A percentile compares a stretch with the other conserved stretches of the same genome.
Conservation (phyloP, 2,329 filamentous ascomycete genomes). For the Beauveria asiatica region DNA sequence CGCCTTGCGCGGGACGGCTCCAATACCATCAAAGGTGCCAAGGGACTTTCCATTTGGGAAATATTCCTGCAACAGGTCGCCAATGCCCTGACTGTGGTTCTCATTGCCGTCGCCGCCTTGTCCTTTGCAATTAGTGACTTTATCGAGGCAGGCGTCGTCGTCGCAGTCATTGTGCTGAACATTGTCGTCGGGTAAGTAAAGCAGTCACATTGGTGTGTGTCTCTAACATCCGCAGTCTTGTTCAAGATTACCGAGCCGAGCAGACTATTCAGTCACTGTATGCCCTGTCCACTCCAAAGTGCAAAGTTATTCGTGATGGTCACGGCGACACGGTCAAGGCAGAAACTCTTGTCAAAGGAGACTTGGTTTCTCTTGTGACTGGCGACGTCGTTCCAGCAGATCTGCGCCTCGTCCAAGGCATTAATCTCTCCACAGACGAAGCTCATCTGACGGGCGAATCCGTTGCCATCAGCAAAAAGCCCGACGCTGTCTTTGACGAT, state of each 20-base stretch:
- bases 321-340: constrained; percentile 43
- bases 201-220: too few species aligned
- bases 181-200: constrained; percentile 51
- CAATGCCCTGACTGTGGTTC: constrained; percentile 66
- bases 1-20: constrained; percentile 59
- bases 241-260: constrained; percentile 54
- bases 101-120: constrained; percentile 65
- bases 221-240: constrained; percentile 31
- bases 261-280: constrained; percentile 54
- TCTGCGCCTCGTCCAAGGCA: constrained; percentile 53
- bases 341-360: constrained; percentile 54
- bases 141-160: constrained; percentile 54
- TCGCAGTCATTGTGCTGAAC: constrained; percentile 58
- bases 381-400: constrained; percentile 66
- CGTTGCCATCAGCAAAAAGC: constrained; percentile 56
- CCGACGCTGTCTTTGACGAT: constrained; percentile 45
- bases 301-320: constrained; percentile 49
- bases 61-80: constrained; percentile 70
- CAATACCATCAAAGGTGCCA: constrained; percentile 63
- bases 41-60: constrained; percentile 64
- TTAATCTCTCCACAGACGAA: constrained; percentile 71
- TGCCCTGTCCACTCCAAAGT: constrained; percentile 49
- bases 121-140: constrained; percentile 58
- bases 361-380: constrained; percentile 52
- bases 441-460: constrained; percentile 68